Evolutionary conservation across 2,329 filamentous ascomycete species (phyloP), one percentile per base, ranked within the genome.

Genomic region (Cladophialophora bantiana): DNA sequence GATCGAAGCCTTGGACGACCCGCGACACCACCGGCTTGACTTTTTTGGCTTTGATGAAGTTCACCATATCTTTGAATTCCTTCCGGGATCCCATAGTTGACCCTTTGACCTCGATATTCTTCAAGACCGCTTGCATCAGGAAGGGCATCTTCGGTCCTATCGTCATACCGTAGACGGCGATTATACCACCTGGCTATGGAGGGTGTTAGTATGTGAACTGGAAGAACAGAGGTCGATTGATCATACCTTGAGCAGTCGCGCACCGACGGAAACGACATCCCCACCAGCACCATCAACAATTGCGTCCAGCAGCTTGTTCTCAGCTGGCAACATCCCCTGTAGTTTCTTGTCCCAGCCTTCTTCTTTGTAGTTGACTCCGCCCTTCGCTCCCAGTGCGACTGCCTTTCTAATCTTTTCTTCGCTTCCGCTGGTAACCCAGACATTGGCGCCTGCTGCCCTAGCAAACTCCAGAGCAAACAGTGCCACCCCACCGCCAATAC

Each of bases 261-360:
- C 81, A 0, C 87, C 85, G 76, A 89, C 90, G 42, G 84, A 82
- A n/a, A 96, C 86, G 52, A 97, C 84, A 78, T 96, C 90, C 1
- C 93, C 94, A 2, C 94, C 94, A 0, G 94, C 94, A 1, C 95
- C 94, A 79, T 98, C 95, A 71, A 98, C 86, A 56, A 98, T 89
- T 20, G 90, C 89, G 79, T 98, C 95, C 70, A 84, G 91, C 61
- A 88, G 88, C 70, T 89, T 84, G 55, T 90, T 87, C 48, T 81
- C 78, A 0, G 91, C 88, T 32, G 97, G 81, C 73, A 89, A 75
- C 55, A 78, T 79, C 20, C 73, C 74, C 63, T 83, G 78, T 64
- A 97, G 80, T 74, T 90, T 87, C 83, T 90, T 91, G 66, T 96
- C 92, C 94, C 94, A 98, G 1, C 83, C 88, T 34, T 87, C 83